These are phyloP conservation scores for Acacia melanoxylon DNA, from an alignment of 306 rosid genomes.

Conservation along the genomic window DNA sequence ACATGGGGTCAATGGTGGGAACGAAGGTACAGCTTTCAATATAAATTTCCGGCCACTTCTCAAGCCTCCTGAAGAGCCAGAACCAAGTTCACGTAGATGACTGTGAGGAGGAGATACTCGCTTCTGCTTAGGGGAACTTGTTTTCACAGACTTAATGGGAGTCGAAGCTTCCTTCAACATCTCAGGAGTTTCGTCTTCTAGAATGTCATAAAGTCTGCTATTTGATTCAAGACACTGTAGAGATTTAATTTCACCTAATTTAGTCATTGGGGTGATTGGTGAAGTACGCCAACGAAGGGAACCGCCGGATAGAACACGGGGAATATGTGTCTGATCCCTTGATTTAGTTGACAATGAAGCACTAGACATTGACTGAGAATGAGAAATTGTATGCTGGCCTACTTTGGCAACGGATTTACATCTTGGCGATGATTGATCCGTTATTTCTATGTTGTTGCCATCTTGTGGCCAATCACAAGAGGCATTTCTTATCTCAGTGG, in stretches of 20 bases:
- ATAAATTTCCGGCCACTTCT: conserved; percentile 47
- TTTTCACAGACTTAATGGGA: conserved; percentile 44
- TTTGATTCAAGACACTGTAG: conserved; percentile 26
- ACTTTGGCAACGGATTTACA: conserved; percentile 1
- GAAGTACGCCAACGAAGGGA: conserved; percentile 37
- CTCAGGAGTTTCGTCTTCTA: conserved; percentile 64
- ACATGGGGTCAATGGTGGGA: conserved; percentile 55
- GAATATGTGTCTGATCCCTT: conserved; percentile 23
- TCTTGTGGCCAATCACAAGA: conserved; percentile 30
- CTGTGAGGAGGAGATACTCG: conserved; percentile 69
- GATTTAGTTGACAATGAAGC: conserved; percentile 32
- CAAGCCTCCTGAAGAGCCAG: conserved; percentile 45
- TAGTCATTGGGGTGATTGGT: conserved; percentile 41
- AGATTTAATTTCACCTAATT: conserved; percentile 27
- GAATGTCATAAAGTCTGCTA: conserved; percentile 34
- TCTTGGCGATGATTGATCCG: conserved; percentile 31
- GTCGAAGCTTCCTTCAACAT: conserved; percentile 49
- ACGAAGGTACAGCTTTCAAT: conserved; percentile 48
- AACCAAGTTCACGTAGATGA: conserved; percentile 35
- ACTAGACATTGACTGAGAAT: conserved; percentile 13
- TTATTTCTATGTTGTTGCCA: conserved; percentile 18
- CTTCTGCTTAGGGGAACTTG: conserved; percentile 66
- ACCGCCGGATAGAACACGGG: conserved; percentile 25
- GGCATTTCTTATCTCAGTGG: conserved; percentile 5
- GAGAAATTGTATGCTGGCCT: conserved; percentile 29